A percentile compares a stretch with the other conserved stretches of the same genome.
phyloP scores from a whole-genome alignment of 2,329 filamentous ascomycete genomes.

The Fusarium sp. region DNA sequence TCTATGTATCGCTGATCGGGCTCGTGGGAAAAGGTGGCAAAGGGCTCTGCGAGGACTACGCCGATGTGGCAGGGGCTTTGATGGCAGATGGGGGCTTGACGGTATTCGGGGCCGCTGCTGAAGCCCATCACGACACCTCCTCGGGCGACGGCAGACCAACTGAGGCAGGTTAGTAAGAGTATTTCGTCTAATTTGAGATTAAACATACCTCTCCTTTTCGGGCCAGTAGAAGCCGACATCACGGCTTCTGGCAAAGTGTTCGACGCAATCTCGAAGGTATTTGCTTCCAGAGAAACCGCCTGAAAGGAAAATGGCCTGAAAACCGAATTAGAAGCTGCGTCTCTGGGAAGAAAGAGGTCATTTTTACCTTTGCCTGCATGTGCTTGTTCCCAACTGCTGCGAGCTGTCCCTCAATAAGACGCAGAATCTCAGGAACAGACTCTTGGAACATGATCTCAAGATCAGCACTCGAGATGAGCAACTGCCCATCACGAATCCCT shows the following conservation, averaged over 20 bases:
- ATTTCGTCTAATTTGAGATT: too few species aligned
- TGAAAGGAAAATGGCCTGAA: conserved; percentile 26
- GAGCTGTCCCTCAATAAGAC: conserved; percentile 16
- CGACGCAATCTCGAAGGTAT: conserved; percentile 12
- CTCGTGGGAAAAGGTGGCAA: conserved; percentile 1
- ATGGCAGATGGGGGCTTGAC: neutral
- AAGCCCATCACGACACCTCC: conserved; percentile 27
- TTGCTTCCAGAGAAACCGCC: conserved; percentile 24
- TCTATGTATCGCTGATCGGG: conserved; percentile 8
- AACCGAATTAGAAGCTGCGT: neutral
- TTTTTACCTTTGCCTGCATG: neutral
- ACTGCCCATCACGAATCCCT: conserved; percentile 16
- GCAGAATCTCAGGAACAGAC: conserved; percentile 16
- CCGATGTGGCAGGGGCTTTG: conserved; percentile 15
- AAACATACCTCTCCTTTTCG: conserved; percentile 1
- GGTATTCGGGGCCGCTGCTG: conserved; percentile 3
- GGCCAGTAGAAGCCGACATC: conserved; percentile 1
- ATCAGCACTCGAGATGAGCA: conserved; percentile 17
- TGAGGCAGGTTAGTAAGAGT: neutral
- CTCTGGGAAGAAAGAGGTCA: too few species aligned
- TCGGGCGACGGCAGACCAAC: conserved; percentile 25
- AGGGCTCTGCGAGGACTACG: neutral
- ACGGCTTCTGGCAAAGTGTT: neutral
- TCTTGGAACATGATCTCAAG: conserved; percentile 16
- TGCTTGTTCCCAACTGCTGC: conserved; percentile 3